Percentiles rank a stretch among this genome's conserved stretches.
Evolutionary conservation across 78 protist species (phyloP).

Genomic region (Reticulomyxa filosa): DNA sequence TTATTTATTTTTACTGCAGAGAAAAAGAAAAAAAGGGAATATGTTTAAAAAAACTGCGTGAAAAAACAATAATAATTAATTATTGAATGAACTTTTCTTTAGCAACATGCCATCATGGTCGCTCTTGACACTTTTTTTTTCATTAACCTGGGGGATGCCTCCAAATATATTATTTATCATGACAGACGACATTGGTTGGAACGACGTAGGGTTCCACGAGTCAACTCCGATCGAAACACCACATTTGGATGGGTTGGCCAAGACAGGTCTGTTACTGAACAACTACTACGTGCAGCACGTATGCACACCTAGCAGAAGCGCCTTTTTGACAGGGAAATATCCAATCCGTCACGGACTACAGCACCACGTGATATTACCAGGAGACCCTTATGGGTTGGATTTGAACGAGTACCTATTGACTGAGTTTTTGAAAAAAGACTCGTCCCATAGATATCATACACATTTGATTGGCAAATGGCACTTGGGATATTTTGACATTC

Average conservation of each 20-base stretch:
- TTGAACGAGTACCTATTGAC: background rate
- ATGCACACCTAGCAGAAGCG: conserved; percentile 14
- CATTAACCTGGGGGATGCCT: too few species aligned
- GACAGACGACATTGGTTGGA: conserved; percentile 16
- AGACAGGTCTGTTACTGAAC: background rate
- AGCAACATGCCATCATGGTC: too few species aligned
- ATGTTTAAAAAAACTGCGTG: too few species aligned
- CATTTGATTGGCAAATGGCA: conserved; percentile 9
- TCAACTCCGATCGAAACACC: conserved; percentile 12
- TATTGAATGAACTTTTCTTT: too few species aligned
- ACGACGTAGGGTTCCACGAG: conserved; percentile 10
- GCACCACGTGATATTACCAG: background rate
- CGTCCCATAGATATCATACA: background rate
- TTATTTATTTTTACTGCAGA: too few species aligned
- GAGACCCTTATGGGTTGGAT: background rate
- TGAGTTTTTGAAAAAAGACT: background rate
- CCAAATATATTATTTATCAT: conserved; percentile 18
- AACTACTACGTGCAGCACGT: conserved; percentile 11
- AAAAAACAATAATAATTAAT: too few species aligned
- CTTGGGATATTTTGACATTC: background rate
- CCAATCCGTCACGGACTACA: conserved; percentile 3
- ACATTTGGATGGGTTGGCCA: conserved; percentile 2
- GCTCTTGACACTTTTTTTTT: too few species aligned
- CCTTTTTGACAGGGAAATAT: conserved; percentile 15
- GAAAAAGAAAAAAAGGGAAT: too few species aligned